These are phyloP conservation scores for Zymoseptoria crescenta DNA, from an alignment of 2,329 filamentous ascomycete genomes.

Conservation along the genomic window DNA sequence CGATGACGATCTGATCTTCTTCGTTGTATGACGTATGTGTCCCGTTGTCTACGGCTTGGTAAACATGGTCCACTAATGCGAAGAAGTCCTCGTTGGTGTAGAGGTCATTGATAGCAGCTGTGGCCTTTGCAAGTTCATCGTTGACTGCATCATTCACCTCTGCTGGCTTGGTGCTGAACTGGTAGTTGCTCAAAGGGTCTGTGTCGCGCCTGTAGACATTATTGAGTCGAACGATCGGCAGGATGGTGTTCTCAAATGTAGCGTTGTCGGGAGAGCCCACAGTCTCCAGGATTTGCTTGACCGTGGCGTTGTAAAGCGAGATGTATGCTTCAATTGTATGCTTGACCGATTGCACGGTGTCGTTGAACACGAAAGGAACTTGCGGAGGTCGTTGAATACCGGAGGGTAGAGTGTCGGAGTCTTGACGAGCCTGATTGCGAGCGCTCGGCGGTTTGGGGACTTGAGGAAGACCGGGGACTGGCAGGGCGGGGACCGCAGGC, in stretches of 20 bases:
- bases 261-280: background rate
- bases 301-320: background rate
- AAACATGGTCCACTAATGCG: background rate
- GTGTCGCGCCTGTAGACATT: background rate
- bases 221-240: background rate
- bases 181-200: background rate
- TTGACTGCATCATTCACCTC: background rate
- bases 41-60: background rate
- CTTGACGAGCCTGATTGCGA: background rate
- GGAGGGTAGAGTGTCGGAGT: background rate
- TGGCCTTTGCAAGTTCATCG: too few species aligned
- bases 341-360: background rate
- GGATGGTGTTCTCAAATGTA: background rate
- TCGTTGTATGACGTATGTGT: background rate
- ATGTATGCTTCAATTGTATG: background rate
- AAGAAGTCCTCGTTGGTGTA: background rate
- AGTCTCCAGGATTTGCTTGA: background rate
- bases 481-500: background rate
- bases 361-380: background rate
- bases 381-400: background rate
- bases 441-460: background rate
- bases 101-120: background rate
- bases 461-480: background rate
- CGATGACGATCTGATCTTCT: background rate
- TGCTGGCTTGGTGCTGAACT: background rate